These are phyloP conservation scores for Kandelia obovata DNA, from an alignment of 345 rosid genomes.

Conservation along the genomic window DNA sequence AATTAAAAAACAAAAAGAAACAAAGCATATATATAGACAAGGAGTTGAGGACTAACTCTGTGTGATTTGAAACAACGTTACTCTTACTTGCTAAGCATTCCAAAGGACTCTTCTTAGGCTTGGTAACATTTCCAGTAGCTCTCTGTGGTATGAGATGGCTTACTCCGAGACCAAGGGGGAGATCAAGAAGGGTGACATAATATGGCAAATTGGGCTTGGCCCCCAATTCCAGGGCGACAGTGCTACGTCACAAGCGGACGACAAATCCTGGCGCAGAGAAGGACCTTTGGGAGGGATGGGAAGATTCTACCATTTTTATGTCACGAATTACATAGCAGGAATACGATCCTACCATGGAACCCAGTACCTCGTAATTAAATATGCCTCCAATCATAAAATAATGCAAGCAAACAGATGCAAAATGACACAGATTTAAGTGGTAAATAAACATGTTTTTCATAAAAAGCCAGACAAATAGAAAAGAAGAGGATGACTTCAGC, in stretches of 20 bases:
- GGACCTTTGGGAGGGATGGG: neutral
- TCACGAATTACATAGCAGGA: no score
- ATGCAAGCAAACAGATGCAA: no score
- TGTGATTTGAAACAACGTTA: no score
- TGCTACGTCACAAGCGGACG: conserved; percentile 60
- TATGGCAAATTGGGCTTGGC: conserved; percentile 81
- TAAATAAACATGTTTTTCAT: no score
- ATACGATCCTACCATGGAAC: no score
- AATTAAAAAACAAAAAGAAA: no score
- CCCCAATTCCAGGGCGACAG: conserved; percentile 86
- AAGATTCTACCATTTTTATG: no score
- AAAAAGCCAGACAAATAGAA: neutral
- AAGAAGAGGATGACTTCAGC: neutral
- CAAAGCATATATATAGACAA: no score
- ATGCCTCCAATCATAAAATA: no score
- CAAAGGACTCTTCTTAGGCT: conserved; percentile 72
- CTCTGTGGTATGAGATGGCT: conserved; percentile 74
- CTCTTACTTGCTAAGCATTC: conserved; percentile 38
- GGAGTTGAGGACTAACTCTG: no score
- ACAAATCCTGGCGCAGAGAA: neutral
- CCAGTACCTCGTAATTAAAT: no score
- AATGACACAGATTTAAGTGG: no score
- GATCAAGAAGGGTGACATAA: conserved; percentile 60
- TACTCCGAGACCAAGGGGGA: conserved; percentile 77
- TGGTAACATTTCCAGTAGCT: conserved; percentile 83